A percentile compares a stretch with the other conserved stretches of the same genome.
These are phyloP conservation scores for Neofusicoccum parvum DNA, from an alignment of 2,329 filamentous ascomycete genomes.

Conservation along the genomic window DNA sequence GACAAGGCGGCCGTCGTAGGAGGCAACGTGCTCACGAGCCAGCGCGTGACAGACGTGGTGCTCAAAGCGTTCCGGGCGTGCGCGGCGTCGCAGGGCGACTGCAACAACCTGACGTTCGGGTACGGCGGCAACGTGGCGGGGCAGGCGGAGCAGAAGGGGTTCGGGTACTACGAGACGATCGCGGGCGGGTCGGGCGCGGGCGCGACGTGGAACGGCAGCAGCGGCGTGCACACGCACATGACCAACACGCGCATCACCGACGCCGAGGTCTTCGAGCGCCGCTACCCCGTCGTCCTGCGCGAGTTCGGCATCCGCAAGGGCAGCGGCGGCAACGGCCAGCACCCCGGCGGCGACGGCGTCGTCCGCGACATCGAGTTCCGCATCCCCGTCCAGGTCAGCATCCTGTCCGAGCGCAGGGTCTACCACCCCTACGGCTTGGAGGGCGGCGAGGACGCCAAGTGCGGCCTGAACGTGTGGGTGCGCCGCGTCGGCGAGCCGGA, in stretches of 20 bases:
- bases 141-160: conserved; percentile 67
- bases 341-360: conserved; percentile 75
- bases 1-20: conserved; percentile 80
- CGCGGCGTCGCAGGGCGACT: conserved; percentile 77
- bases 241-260: conserved; percentile 86
- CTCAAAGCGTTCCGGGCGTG: conserved; percentile 78
- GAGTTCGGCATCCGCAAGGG: conserved; percentile 67
- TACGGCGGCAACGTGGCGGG: conserved; percentile 68
- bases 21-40: conserved; percentile 78
- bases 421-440: conserved; percentile 79
- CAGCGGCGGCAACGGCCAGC: conserved; percentile 66
- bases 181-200: conserved; percentile 76
- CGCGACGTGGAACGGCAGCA: conserved; percentile 70
- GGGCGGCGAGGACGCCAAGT: conserved; percentile 76
- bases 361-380: conserved; percentile 80
- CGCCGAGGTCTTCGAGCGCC: conserved; percentile 74
- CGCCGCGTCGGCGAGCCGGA: conserved; percentile 29
- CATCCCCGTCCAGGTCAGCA: conserved; percentile 74
- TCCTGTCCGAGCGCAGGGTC: conserved; percentile 75
- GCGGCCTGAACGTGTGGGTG: conserved; percentile 83
- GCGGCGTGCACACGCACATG: conserved; percentile 81
- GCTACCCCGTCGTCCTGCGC: conserved; percentile 73
- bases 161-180: conserved; percentile 87
- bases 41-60: conserved; percentile 82
- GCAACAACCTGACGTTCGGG: conserved; percentile 84